Evolutionary conservation across 331 rosid genomes (phyloP).

Genomic region (Cydonia oblonga): DNA sequence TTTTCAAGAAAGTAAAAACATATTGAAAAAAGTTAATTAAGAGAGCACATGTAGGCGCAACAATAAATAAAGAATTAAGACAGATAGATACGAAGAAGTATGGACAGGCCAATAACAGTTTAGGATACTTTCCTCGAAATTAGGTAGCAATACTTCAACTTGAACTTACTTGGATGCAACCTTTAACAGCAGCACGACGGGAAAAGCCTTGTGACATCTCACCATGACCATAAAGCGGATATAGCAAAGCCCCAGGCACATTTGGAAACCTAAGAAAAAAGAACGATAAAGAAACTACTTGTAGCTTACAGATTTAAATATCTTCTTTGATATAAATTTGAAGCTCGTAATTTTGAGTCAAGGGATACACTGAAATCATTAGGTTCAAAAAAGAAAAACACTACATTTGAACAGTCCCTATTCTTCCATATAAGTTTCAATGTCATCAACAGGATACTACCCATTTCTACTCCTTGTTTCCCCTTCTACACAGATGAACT

Average conservation of each 20-base stretch:
- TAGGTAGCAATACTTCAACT: not conserved
- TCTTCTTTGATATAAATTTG: not conserved
- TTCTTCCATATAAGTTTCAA: not conserved
- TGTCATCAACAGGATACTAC: not conserved
- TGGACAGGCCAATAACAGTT: not conserved
- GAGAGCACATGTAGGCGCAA: not conserved
- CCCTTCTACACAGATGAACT: not conserved
- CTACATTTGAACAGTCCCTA: not conserved
- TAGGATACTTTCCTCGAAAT: not conserved
- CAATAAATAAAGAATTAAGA: not conserved
- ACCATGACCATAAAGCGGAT: conserved; percentile 84
- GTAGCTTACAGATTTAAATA: not conserved
- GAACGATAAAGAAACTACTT: not conserved
- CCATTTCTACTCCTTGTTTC: not conserved
- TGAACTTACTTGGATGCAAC: conserved; percentile 81
- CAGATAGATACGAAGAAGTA: not conserved
- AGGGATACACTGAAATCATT: not conserved
- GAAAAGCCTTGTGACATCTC: conserved; percentile 84
- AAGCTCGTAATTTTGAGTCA: not conserved
- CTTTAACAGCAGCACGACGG: conserved; percentile 93
- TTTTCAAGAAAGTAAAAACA: not conserved
- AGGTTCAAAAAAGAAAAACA: not conserved
- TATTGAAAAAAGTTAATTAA: not conserved
- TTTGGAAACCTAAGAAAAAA: conserved; percentile 45
- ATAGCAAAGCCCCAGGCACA: conserved; percentile 74